These are phyloP conservation scores for Leishmania major DNA, from an alignment of 208 protist species.

Conservation along the genomic window DNA sequence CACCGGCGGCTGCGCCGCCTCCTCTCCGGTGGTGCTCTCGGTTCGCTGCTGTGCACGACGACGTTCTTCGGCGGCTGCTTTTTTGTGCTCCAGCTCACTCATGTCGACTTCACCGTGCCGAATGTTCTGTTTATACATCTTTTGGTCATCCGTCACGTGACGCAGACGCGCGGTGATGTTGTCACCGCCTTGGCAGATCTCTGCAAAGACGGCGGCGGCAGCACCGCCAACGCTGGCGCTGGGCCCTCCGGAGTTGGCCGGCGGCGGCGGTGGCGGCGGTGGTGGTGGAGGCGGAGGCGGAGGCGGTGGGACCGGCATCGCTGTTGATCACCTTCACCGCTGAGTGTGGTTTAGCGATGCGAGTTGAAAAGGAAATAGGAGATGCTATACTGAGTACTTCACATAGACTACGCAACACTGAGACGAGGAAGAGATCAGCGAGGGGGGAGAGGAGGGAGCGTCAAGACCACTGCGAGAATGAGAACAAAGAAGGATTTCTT, in stretches of 20 bases:
- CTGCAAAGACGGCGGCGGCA: conserved; percentile 64
- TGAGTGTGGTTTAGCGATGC: not conserved
- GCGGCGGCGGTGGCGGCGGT: conserved; percentile 17
- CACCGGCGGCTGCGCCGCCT: conserved; percentile 25
- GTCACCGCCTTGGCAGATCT: conserved; percentile 71
- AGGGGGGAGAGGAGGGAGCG: too few relatives aligned
- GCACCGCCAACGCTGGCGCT: conserved; percentile 41
- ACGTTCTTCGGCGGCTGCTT: conserved; percentile 50
- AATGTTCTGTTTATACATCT: conserved; percentile 79
- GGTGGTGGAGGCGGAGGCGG: conserved; percentile 23
- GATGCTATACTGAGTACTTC: not conserved
- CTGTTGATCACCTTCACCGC: not conserved
- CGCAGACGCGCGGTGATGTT: conserved; percentile 72
- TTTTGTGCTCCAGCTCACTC: conserved; percentile 60
- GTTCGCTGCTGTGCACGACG: conserved; percentile 20
- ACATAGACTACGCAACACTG: not conserved
- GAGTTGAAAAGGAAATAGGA: not conserved
- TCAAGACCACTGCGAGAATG: not conserved
- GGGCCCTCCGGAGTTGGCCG: not conserved
- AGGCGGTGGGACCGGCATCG: conserved; percentile 13
- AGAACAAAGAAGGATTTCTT: not conserved
- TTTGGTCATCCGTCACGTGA: conserved; percentile 74
- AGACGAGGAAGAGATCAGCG: not conserved
- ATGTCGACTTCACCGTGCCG: conserved; percentile 73
- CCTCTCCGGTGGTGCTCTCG: conserved; percentile 2